phyloP scores from a whole-genome alignment of 1,284 basidiomycete species.

The Pulveroboletus sp. region DNA sequence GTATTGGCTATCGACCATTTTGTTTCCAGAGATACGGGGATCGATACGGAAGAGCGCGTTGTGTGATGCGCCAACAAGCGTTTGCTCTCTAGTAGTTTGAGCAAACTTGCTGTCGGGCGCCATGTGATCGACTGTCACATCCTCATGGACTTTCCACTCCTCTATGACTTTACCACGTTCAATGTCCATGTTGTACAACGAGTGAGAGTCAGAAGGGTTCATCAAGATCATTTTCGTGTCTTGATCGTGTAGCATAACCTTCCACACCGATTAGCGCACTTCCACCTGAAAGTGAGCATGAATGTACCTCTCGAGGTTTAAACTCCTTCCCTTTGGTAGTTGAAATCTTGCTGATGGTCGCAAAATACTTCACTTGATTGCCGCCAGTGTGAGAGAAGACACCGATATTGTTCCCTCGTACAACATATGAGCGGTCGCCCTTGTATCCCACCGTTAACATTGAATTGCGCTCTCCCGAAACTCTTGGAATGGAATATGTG shows the following conservation, averaged over 20 bases:
- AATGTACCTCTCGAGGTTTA: conserved; percentile 78
- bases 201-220: conserved; percentile 83
- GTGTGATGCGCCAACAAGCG: conserved; percentile 89
- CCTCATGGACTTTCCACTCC: conserved; percentile 96
- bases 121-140: conserved; percentile 85
- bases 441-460: conserved; percentile 95
- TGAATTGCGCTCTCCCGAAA: conserved; percentile 74
- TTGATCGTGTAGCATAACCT: conserved; percentile 98
- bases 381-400: conserved; percentile 90
- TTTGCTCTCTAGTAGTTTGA: conserved; percentile 90
- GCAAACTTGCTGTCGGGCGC: conserved; percentile 95
- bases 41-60: conserved; percentile 98
- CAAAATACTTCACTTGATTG: conserved; percentile 83
- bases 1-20: conserved; percentile 93
- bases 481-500: conserved; percentile 41
- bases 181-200: conserved; percentile 91
- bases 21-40: conserved; percentile 87
- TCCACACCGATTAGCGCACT: conserved; percentile 17
- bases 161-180: conserved; percentile 97
- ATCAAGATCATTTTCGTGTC: conserved; percentile 95
- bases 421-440: conserved; percentile 94
- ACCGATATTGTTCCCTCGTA: conserved; percentile 94
- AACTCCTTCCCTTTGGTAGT: conserved; percentile 85
- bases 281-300: not conserved
- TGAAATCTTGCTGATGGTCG: conserved; percentile 84